phyloP scores from a whole-genome alignment of 441 rosid species.

The Jatropha multifida region DNA sequence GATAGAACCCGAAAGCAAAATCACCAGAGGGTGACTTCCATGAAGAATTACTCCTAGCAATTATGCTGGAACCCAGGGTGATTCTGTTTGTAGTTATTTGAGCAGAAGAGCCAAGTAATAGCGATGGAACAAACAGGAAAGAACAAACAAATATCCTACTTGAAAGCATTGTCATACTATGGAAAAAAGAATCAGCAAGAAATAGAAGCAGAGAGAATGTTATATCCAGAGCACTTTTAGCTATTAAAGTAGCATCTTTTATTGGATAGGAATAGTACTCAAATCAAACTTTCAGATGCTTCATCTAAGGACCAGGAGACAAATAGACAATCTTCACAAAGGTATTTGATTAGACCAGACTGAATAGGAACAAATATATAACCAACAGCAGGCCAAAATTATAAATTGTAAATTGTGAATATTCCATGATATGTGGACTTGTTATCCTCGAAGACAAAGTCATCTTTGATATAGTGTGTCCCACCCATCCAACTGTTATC shows the following conservation, averaged over 20 bases:
- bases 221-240: neutral
- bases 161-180: neutral
- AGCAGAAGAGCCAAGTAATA: slow-evolving; percentile 14
- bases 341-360: neutral
- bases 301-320: neutral
- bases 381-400: neutral
- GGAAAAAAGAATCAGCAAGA: neutral
- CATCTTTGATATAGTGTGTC: too few species aligned
- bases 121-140: slow-evolving; percentile 15
- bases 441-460: neutral
- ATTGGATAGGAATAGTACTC: neutral
- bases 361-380: neutral
- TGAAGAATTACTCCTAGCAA: slow-evolving; percentile 28
- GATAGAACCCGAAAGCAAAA: slow-evolving; percentile 41
- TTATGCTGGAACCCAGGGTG: slow-evolving; percentile 24
- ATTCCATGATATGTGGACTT: neutral
- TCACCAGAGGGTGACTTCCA: slow-evolving; percentile 40
- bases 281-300: neutral
- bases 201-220: neutral
- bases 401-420: neutral
- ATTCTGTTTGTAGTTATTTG: slow-evolving; percentile 15
- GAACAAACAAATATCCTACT: neutral
- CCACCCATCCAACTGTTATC: neutral
- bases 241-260: neutral
- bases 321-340: neutral